Evolutionary conservation across 495 filamentous ascomycete genomes (phyloP).

Genomic region (Chlorociboria aeruginascens): DNA sequence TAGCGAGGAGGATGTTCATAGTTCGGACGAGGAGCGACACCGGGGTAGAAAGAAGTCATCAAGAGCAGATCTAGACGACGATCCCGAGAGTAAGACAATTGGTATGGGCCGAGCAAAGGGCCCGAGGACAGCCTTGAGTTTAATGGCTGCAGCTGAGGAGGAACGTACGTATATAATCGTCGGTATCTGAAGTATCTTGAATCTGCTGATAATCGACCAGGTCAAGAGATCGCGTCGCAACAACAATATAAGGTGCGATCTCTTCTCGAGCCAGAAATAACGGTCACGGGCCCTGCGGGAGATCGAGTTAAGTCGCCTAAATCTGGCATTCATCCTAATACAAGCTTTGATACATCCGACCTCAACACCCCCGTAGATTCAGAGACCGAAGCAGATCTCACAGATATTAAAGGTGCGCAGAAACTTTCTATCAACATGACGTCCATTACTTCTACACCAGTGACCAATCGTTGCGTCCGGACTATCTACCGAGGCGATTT

Average conservation of each 20-base stretch:
- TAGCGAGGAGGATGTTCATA: conserved; percentile 32
- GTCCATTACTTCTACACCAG: conserved; percentile 60
- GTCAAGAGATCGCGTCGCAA: conserved; percentile 6
- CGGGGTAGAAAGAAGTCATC: conserved; percentile 33
- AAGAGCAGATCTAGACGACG: conserved; percentile 20
- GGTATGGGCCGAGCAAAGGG: conserved; percentile 19
- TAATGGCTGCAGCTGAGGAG: conserved; percentile 62
- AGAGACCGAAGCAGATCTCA: conserved; percentile 74
- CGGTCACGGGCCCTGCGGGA: conserved; percentile 48
- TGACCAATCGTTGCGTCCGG: conserved; percentile 65
- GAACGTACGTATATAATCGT: conserved; percentile 47
- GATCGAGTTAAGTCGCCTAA: conserved; percentile 44
- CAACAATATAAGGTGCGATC: conserved; percentile 29
- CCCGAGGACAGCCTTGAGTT: conserved; percentile 35
- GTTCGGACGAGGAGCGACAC: conserved; percentile 36
- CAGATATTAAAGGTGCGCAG: conserved; percentile 77
- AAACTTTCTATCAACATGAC: conserved; percentile 70
- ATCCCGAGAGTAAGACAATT: conserved; percentile 20
- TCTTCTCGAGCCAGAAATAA: conserved; percentile 50
- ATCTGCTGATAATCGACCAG: conserved; percentile 9
- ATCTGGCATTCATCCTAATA: conserved; percentile 56
- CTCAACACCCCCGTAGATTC: conserved; percentile 70
- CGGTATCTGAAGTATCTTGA: background rate
- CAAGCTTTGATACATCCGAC: conserved; percentile 37
- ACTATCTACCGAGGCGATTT: conserved; percentile 87